These are phyloP conservation scores for Priceomyces fermenticarens DNA, from an alignment of 805 yeast species.

Conservation along the genomic window DNA sequence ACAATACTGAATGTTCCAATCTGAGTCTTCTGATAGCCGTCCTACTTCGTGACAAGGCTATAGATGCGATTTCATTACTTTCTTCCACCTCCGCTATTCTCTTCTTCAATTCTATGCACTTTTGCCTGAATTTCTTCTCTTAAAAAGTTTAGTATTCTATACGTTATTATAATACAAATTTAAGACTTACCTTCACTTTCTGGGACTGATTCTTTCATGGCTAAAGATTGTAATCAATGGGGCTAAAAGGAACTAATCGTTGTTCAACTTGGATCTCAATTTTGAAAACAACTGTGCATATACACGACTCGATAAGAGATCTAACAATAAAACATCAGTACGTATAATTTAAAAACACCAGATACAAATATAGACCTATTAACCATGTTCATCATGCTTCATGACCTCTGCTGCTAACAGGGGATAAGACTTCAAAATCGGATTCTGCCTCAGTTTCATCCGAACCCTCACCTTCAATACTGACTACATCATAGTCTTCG, in stretches of 20 bases:
- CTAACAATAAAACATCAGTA: neutral
- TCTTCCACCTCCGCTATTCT: constrained; percentile 71
- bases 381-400: constrained; percentile 1
- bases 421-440: constrained; percentile 37
- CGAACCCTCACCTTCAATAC: constrained; percentile 25
- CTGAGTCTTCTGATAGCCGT: constrained; percentile 73
- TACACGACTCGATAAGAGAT: neutral
- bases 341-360: neutral
- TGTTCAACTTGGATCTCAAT: neutral
- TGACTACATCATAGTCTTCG: constrained; percentile 31
- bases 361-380: neutral
- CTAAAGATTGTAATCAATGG: constrained; percentile 1
- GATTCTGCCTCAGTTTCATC: constrained; percentile 27
- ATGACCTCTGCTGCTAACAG: constrained; percentile 12
- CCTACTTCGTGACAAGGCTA: constrained; percentile 76
- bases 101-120: constrained; percentile 68
- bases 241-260: neutral
- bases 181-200: constrained; percentile 39
- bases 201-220: constrained; percentile 26
- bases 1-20: constrained; percentile 74
- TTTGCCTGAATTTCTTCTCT: constrained; percentile 50
- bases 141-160: constrained; percentile 5
- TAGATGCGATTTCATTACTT: constrained; percentile 69
- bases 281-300: neutral
- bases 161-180: neutral